Evolutionary conservation across 495 filamentous ascomycete genomes (phyloP), one percentile per base, ranked within the genome.

Genomic region (Hypoxylon rickii): DNA sequence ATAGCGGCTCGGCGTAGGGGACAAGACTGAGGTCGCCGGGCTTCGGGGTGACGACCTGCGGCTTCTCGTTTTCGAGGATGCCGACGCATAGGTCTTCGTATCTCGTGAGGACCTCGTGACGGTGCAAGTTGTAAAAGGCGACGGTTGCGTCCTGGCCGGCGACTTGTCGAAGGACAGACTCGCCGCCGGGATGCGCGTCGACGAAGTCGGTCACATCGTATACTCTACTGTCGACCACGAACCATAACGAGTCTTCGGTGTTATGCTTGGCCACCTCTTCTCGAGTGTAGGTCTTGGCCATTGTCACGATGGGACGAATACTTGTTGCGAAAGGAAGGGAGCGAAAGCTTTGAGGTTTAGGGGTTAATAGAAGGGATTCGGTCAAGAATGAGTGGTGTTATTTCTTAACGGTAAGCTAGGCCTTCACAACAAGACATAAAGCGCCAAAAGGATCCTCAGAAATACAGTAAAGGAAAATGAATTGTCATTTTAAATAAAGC

Each of bases 121-220:
- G 83, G 75, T 97, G 92, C 32, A 97, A 88, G 70, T 92, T 92
- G 71, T 96, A 94, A 79, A 95, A 97, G 51, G 88, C 89, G 34
- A 83, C 79, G 45, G 92, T 96, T 22, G 89, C 90, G 73, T 96
- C 90, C 65, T 81, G 82, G 70, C 90, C 90, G 33, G 88, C 90
- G 43, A 91, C 87, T 73, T 92, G 91, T 37, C 89, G 80, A 24
- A 96, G 85, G 34, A 95, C 90, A 46, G 87, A 83, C 58, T 86
- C 83, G 64, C 90, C 90, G 58, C 92, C 91, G 15, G 91, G 91
- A 65, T 97, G 92, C 51, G 91, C 91, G 76, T 92, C 89, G 48
- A 93, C 76, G 72, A 97, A 96, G 48, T 95, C 91, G 36, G 89
- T 88, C 37, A 94, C 87, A 73, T 97, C 92, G 78, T 96, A 97